phyloP scores from a whole-genome alignment of 2,329 filamentous ascomycete species.

The Neoscytalidium dimidiatum region DNA sequence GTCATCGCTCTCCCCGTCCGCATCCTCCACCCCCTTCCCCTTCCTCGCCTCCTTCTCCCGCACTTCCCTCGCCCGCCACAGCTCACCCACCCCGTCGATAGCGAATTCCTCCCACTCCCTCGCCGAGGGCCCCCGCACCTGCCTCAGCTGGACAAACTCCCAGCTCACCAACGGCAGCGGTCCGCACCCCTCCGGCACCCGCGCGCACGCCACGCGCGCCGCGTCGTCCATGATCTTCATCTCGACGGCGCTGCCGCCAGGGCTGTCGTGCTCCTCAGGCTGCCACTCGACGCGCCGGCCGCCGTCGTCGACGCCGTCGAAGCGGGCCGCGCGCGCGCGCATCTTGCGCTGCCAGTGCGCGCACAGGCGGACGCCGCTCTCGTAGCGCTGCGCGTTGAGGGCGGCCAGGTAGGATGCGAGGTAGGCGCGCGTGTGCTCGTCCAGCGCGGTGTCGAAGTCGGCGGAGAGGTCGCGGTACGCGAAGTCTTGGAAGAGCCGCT shows the following conservation, averaged over 20 bases:
- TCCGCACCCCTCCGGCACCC: background rate
- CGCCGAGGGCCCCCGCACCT: background rate
- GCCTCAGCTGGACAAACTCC: background rate
- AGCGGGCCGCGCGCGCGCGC: background rate
- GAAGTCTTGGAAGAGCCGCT: constrained; percentile 6
- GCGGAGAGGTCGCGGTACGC: constrained; percentile 1
- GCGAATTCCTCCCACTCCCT: constrained; percentile 6
- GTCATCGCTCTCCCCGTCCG: background rate
- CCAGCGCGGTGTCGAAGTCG: background rate
- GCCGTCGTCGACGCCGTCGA: background rate
- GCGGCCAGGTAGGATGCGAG: background rate
- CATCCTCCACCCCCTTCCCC: background rate
- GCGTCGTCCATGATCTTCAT: background rate
- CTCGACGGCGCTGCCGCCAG: background rate
- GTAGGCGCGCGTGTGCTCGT: background rate
- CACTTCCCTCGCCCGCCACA: background rate
- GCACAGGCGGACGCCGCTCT: background rate
- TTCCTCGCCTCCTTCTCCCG: background rate
- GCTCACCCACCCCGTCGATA: background rate
- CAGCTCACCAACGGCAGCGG: background rate
- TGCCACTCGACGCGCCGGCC: background rate
- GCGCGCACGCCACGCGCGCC: background rate
- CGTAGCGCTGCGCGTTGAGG: background rate
- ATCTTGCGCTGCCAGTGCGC: background rate
- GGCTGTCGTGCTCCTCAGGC: background rate